These are phyloP conservation scores for Umbilicaria muhlenbergii DNA, from an alignment of 495 filamentous ascomycete genomes.

Conservation along the genomic window DNA sequence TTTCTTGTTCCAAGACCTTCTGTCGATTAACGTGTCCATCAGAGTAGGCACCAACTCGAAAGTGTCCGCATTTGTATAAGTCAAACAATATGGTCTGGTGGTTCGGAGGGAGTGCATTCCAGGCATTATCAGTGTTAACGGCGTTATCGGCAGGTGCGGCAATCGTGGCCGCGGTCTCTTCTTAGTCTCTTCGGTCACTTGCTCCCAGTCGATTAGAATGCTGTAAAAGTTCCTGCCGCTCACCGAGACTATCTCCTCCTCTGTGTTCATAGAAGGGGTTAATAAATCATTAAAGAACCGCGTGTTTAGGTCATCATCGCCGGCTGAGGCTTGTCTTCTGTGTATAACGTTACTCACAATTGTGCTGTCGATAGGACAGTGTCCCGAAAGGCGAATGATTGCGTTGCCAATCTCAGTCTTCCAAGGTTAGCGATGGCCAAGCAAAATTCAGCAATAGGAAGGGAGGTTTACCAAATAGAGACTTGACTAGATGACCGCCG, in stretches of 20 bases:
- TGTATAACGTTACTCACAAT: no score
- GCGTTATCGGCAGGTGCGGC: background rate
- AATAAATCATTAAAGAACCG: no score
- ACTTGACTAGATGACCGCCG: no score
- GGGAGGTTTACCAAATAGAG: background rate
- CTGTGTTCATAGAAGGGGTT: no score
- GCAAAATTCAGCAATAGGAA: background rate
- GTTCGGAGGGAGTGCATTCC: background rate
- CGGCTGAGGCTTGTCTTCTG: no score
- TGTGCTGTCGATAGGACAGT: no score
- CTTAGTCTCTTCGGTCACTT: background rate
- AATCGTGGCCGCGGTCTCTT: background rate
- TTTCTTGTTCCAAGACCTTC: no score
- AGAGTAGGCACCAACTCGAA: background rate
- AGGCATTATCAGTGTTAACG: background rate
- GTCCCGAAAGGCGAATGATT: background rate
- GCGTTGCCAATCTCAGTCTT: constrained; percentile 2
- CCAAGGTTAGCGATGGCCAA: no score
- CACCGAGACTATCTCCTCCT: no score
- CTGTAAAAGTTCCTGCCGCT: background rate
- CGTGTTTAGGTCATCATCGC: no score
- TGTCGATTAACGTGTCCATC: no score
- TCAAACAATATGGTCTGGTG: background rate
- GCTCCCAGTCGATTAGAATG: background rate
- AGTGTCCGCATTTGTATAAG: background rate